A percentile compares a stretch with the other conserved stretches of the same genome.
Evolutionary conservation across 257 asterid genomes (phyloP).

Genomic region (Gynochthodes officinalis): DNA sequence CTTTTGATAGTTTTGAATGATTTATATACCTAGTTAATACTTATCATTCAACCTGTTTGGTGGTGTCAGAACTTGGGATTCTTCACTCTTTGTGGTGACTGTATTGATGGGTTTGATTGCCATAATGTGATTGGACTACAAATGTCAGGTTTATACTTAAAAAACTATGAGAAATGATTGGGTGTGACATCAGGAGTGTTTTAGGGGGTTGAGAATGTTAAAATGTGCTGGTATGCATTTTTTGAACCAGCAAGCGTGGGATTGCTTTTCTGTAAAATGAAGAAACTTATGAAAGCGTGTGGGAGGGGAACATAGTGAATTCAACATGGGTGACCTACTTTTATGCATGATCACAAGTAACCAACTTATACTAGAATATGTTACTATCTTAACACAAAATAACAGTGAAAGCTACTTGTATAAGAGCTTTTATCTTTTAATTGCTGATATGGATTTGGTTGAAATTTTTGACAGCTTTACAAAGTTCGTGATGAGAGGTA

Average conservation of each 20-base stretch:
- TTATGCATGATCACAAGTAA: no score
- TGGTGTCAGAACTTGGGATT: not conserved
- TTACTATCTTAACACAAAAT: not conserved
- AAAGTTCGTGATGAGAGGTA: constrained; percentile 71
- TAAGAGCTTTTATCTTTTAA: not conserved
- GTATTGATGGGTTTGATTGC: not conserved
- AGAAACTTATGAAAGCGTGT: not conserved
- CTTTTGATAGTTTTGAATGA: not conserved
- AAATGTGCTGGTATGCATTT: not conserved
- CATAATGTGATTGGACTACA: not conserved
- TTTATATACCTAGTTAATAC: not conserved
- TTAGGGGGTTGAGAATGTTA: not conserved
- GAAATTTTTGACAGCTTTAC: constrained; percentile 63
- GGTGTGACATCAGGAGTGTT: not conserved
- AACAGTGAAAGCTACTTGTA: not conserved
- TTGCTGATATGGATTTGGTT: constrained; percentile 15
- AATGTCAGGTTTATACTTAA: not conserved
- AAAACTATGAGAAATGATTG: not conserved
- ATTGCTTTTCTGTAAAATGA: not conserved
- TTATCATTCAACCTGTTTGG: not conserved
- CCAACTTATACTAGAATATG: not conserved
- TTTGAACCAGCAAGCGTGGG: not conserved
- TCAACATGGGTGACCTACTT: not conserved
- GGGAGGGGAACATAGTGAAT: not conserved
- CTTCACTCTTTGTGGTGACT: not conserved